Base-by-base conservation (phyloP, 2,329 filamentous ascomycete species). In the Alternaria metachromatica region DNA sequence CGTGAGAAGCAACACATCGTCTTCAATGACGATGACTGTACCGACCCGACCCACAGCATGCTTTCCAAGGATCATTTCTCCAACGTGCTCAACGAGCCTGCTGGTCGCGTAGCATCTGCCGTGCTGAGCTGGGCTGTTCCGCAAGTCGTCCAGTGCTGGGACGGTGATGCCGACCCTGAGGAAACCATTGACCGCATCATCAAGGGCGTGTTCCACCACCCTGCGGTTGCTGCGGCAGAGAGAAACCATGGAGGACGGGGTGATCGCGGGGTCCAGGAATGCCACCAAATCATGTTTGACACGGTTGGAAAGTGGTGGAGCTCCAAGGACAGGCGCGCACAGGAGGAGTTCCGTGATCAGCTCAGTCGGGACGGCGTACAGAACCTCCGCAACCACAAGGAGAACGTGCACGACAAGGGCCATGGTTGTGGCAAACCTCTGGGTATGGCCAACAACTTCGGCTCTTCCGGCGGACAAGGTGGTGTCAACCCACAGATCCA, bases 11-110 rank as follows among this genome's bases (percentile, higher is more conserved):
- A 97, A 82, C 89, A 92, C 74, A 87, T 96, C 70, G 93, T 97
- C 54, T 97, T 97, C 80, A 82, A 92, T 48, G 90, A 97, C 69
- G 90, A 96, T 75, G 66, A 87, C 55, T 91, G 84, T 66, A 89
- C 88, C 20, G 91, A 97, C 75, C 95, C 94, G 0, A 97, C 94
- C 2, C 94, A 97, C 83, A 96, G 93, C 20, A 97, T 97, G 94
- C 84, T 97, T 56, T 94, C 93, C 63, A 97, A 97, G 83, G 94
- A 97, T 74, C 94, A 97, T 81, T 97, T 97, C 80, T 92, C 91
- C 67, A 96, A 96, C 76, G 85, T 91, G 30, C 86, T 97, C 63
- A 97, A 97, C 78, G 94, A 97, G 77, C 87, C 94, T 46, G 94
- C 93, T 49, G 94, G 94, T 60, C 91, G 90, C 73, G 88, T 94